Evolutionary conservation across 208 protist species (phyloP), one percentile per base, ranked within the genome.

Genomic region (Wallacemonas sp.): DNA sequence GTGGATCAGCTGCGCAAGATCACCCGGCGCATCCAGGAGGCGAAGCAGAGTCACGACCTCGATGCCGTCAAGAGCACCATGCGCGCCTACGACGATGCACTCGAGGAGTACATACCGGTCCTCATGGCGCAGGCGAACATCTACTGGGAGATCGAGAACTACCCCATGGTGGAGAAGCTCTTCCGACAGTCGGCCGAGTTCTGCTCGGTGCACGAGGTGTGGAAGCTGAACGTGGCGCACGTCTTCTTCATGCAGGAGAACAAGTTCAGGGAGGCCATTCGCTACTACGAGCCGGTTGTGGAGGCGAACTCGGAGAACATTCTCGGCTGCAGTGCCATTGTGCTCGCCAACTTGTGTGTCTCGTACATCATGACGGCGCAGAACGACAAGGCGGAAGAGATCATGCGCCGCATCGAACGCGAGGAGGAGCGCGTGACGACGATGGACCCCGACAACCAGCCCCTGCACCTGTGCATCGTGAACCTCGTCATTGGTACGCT

Each of bases 401-500:
- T 98, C 29, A 98, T 99, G 94, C 83, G 93, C 1, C 86, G 81
- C 65, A 98, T 99, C 55, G 97, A 99, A 76, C 88, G 89, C 48
- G 97, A 98, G 56, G 98, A 99, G 83, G 95, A 99, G 73, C 84
- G 83, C 24, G 55, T 94, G 24, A 78, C 78, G 9, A 90, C 85
- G 61, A 75, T 83, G 33, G 90, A 97, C 44, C 80, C 91, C 8
- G 82, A 96, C 11, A 93, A 96, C 70, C 94, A 98, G 80, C 82
- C 83, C 19, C 92, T 98, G 65, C 96, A 98, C 71, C 86, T 98
- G 32, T 99, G 97, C 81, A 99, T 99, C 71, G 96, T 99, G 24
- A 99, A 99, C 75, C 81, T 99, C 2, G 98, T 99, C 14, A 99
- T 99, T 72, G 98, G 98, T 34, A 99, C 98, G 14, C 84, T 99